A percentile compares a stretch with the other conserved stretches of the same genome.
These are phyloP conservation scores for Claviceps pazoutovae DNA, from an alignment of 2,329 filamentous ascomycete genomes.

Conservation along the genomic window DNA sequence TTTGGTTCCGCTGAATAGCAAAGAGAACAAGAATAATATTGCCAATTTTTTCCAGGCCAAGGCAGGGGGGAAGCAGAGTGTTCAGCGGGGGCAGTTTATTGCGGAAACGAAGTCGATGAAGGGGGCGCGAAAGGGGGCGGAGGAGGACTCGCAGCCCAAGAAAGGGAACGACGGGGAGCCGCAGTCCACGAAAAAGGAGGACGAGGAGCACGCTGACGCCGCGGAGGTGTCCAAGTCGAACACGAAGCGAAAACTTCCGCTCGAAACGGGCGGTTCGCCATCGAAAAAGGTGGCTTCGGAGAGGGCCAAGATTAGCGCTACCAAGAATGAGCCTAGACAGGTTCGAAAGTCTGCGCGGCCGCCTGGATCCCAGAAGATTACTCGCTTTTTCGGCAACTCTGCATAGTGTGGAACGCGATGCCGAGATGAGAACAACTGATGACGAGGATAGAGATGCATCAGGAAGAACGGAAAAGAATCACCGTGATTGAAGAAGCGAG, in stretches of 20 bases:
- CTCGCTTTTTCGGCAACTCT: conserved; percentile 68
- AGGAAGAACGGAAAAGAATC: no score
- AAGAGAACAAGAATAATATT: conserved; percentile 85
- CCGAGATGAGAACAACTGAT: neutral
- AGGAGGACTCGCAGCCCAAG: neutral
- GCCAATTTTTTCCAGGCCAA: conserved; percentile 76
- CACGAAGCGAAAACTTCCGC: conserved; percentile 15
- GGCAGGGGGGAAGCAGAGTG: conserved; percentile 8
- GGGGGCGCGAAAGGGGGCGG: conserved; percentile 10
- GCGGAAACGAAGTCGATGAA: neutral
- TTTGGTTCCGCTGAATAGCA: conserved; percentile 68
- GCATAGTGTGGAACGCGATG: conserved; percentile 8
- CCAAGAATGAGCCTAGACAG: conserved; percentile 24
- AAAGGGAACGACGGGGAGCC: neutral
- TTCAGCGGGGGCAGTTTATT: no score
- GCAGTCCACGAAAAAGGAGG: neutral
- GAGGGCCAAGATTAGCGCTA: conserved; percentile 25
- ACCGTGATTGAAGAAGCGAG: no score
- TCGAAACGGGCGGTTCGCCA: conserved; percentile 8
- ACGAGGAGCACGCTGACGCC: neutral
- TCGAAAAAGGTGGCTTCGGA: conserved; percentile 15
- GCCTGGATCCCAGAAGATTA: conserved; percentile 45
- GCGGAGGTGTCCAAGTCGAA: neutral
- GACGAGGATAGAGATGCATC: neutral
- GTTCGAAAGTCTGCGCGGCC: conserved; percentile 61